Evolutionary conservation across 495 filamentous ascomycete genomes (phyloP).

Genomic region (Penicillium waksmanii): DNA sequence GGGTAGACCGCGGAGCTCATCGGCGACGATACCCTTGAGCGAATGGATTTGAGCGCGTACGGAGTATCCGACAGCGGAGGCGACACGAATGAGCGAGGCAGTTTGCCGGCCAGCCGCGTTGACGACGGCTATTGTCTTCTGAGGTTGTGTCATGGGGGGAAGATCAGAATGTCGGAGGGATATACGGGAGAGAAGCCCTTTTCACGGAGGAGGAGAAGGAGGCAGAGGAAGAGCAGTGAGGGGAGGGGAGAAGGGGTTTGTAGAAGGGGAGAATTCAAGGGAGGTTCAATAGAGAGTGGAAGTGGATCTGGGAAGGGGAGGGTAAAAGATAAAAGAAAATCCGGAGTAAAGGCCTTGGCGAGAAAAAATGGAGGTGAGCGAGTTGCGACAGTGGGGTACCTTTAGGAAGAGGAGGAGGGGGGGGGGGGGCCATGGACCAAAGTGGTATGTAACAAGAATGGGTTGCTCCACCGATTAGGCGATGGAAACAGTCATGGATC

Average conservation of each 20-base stretch:
- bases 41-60: constrained; percentile 89
- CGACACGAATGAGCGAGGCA: constrained; percentile 89
- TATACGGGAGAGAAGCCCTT: too few relatives aligned
- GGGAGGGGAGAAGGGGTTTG: not conserved
- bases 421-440: constrained; percentile 8
- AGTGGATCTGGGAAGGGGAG: constrained; percentile 15
- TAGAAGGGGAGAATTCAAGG: not conserved
- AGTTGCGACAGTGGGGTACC: constrained; percentile 36
- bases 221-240: constrained; percentile 2
- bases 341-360: constrained; percentile 35
- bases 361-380: constrained; percentile 22
- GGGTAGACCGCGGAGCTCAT: constrained; percentile 76
- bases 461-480: constrained; percentile 30
- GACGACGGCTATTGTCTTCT: constrained; percentile 86
- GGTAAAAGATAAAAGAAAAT: constrained; percentile 27
- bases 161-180: constrained; percentile 2
- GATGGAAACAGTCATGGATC: constrained; percentile 33
- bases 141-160: constrained; percentile 49
- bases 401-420: constrained; percentile 25
- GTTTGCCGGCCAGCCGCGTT: constrained; percentile 93
- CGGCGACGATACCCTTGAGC: constrained; percentile 77
- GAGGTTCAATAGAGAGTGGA: constrained; percentile 5
- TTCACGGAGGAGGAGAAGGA: constrained; percentile 1
- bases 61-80: constrained; percentile 85
- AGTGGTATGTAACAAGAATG: constrained; percentile 32